Evolutionary conservation across 306 rosid genomes (phyloP), one percentile per base, ranked within the genome.

Genomic region (Mimosa bimucronata): DNA sequence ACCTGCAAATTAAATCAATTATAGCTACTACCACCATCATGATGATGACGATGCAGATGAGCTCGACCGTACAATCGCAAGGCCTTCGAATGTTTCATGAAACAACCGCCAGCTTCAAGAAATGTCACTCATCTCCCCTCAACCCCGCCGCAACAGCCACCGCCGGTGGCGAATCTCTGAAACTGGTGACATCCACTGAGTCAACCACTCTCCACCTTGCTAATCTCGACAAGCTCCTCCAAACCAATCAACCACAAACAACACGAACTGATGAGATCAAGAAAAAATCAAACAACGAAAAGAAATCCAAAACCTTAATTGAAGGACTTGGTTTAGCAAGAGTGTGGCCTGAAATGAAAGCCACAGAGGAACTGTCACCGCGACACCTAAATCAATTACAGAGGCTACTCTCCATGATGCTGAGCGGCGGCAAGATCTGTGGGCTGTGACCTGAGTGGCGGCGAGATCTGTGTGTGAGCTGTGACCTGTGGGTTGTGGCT

Each of bases 351-450:
- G 92, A 88, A 50, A 74, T 85, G 16, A 90, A 85, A 45, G 87
- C 92, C 1, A 82, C 85, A 0, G 99, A 96, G 1, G 98, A 96
- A 42, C 93, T 96, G 91, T 96, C 98, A 1, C 98, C 98, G 7
- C 78, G 93, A 1, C 87, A 93, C 34, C 80, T 93, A 0, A 89
- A 87, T 61, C 92, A 85, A 10, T 85, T 96, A 1, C 89, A 90
- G 73, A 87, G 91, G 2, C 83, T 96, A 5, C 65, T 96, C 19
- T 91, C 94, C n/a, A 89, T 78, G 79, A 87, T n/a, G n/a, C n/a
- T n/a, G n/a, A n/a, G n/a, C n/a, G n/a, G n/a, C n/a, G n/a, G n/a
- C n/a, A n/a, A n/a, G n/a, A n/a, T n/a, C n/a, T n/a, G n/a, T n/a
- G n/a, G n/a, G n/a, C n/a, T n/a, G n/a, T n/a, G n/a, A n/a, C n/a